Evolutionary conservation across 192 early-diverging fungal species (phyloP), one percentile per base, ranked within the genome.

Genomic region (Linnemannia exigua): DNA sequence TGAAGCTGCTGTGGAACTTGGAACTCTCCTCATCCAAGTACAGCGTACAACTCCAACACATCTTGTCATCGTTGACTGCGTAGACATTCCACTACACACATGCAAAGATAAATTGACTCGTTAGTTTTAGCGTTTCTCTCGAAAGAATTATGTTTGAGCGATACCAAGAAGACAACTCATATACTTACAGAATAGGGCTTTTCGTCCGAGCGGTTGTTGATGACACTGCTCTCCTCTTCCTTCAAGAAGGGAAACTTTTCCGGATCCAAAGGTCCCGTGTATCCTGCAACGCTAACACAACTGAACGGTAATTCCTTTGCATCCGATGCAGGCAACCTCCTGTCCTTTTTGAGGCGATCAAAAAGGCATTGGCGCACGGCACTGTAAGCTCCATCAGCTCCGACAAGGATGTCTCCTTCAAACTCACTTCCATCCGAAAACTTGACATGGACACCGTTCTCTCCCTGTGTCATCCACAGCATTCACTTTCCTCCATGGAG

Each of bases 331-430:
- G 80, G 80, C 22, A 82, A 31, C 1, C 31, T 52, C 3, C 44
- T 46, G 22, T 70, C 47, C 20, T 54, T 37, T 20, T 63, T 41
- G 7, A 82, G 52, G 11, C 38, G 28, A 0, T 70, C n/a, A 38
- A 71, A 82, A 2, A 72, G 16, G 25, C 44, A 48, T 63, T 82
- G 70, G 12, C 80, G 74, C 1, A 82, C 74, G 1, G 41, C 67
- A 41, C 73, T 70, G 37, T 67, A 70, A 0, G 68, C 72, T 2
- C 80, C 80, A 15, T 81, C 80, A 25, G 73, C 72, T 7, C 74
- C 80, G 0, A 81, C 80, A 35, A 82, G 54, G 11, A 82, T 71
- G 6, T 76, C 69, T 6, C 75, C 80, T 16, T 82, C 69, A 17
- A 35, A 16, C 2, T 36, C 48, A 44, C 5, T 44, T 9, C 41